phyloP scores from a whole-genome alignment of 2,329 filamentous ascomycete genomes.

The Dissoconium aciculare region DNA sequence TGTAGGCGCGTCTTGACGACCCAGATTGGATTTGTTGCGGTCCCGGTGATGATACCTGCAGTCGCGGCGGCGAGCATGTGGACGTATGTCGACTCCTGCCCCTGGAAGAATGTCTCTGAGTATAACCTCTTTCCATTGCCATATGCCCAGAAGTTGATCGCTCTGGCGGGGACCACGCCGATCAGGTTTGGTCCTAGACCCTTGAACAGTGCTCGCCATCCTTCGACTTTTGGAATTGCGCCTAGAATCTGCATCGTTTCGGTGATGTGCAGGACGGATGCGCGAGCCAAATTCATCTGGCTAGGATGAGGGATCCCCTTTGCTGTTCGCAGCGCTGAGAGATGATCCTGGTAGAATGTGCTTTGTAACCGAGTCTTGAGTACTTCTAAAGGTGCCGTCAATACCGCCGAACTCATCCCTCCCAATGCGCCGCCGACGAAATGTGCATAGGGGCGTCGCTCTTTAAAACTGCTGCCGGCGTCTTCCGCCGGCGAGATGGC shows the following conservation, averaged over 20 bases:
- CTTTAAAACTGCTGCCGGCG: conserved; percentile 23
- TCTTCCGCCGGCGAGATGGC: conserved; percentile 27
- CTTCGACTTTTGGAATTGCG: conserved; percentile 66
- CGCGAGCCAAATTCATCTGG: conserved; percentile 49
- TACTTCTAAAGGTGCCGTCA: conserved; percentile 90
- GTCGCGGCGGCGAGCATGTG: conserved; percentile 62
- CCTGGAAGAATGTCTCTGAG: conserved; percentile 56
- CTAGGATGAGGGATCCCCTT: conserved; percentile 38
- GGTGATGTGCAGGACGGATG: conserved; percentile 56
- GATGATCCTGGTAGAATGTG: conserved; percentile 81
- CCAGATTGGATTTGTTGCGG: conserved; percentile 92
- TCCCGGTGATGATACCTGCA: conserved; percentile 74
- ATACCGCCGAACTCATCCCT: conserved; percentile 78
- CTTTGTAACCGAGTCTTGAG: conserved; percentile 87
- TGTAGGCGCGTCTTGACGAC: conserved; percentile 87
- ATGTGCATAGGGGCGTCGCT: conserved; percentile 70
- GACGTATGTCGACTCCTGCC: conserved; percentile 56
- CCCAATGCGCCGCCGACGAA: conserved; percentile 79
- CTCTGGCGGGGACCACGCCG: conserved; percentile 74
- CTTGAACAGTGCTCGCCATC: conserved; percentile 79
- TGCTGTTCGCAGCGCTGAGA: conserved; percentile 51
- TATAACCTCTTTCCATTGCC: conserved; percentile 80
- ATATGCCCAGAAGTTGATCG: conserved; percentile 90
- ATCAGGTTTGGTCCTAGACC: conserved; percentile 80
- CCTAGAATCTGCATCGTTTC: conserved; percentile 79